These are phyloP conservation scores for Annulohypoxylon stygium DNA, from an alignment of 495 filamentous ascomycete species.

Conservation along the genomic window DNA sequence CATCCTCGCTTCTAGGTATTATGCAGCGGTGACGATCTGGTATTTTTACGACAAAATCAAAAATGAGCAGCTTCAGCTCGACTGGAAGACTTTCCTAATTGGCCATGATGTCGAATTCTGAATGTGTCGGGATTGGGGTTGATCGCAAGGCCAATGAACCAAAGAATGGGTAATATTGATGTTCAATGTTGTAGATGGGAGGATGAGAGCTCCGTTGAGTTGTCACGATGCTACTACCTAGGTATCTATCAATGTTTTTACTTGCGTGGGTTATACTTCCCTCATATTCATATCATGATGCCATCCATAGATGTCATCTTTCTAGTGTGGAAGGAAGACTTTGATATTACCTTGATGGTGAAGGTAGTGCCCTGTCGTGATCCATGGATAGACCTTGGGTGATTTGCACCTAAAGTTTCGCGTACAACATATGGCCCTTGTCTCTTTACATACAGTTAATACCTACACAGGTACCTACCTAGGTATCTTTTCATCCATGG, in stretches of 20 bases:
- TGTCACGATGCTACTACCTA: not conserved
- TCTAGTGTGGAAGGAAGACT: not conserved
- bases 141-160: not conserved
- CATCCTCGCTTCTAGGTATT: not conserved
- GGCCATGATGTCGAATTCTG: not conserved
- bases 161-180: not conserved
- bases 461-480: too few species aligned
- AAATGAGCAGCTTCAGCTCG: constrained; percentile 16
- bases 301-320: not conserved
- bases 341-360: too few species aligned
- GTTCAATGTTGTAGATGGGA: not conserved
- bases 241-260: not conserved
- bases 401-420: too few species aligned
- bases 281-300: not conserved
- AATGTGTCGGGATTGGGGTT: not conserved
- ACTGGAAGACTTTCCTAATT: not conserved
- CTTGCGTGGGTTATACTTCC: not conserved
- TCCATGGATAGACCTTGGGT: too few species aligned
- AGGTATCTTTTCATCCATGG: too few species aligned
- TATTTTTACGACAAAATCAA: not conserved
- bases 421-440: too few species aligned
- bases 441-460: too few species aligned
- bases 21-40: not conserved
- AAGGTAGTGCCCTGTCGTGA: too few species aligned
- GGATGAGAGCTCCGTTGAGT: not conserved